Evolutionary conservation across 1,139 yeast species (phyloP).

Genomic region (Geotrichum europaeum): DNA sequence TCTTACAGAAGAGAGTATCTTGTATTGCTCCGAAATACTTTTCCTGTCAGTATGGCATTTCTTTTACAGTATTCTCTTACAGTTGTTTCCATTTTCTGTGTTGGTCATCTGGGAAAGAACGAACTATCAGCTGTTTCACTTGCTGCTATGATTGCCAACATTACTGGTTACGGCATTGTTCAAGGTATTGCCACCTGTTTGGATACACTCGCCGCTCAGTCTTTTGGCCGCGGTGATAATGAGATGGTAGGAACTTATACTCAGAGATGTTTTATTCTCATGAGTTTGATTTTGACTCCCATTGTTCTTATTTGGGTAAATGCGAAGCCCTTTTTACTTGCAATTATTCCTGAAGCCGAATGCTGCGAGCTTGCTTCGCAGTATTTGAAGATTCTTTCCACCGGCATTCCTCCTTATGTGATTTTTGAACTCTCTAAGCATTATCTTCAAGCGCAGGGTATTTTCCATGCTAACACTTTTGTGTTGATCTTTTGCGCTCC

Average conservation of each 20-base stretch:
- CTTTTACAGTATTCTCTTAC: constrained; percentile 76
- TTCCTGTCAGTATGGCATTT: constrained; percentile 49
- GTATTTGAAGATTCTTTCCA: constrained; percentile 57
- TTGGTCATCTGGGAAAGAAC: constrained; percentile 74
- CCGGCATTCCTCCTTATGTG: constrained; percentile 83
- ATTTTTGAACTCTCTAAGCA: constrained; percentile 78
- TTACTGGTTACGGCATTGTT: constrained; percentile 67
- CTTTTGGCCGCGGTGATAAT: constrained; percentile 49
- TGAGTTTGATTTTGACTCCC: constrained; percentile 40
- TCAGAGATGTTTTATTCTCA: constrained; percentile 51
- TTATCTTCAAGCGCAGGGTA: constrained; percentile 85
- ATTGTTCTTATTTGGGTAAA: constrained; percentile 53
- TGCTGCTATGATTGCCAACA: constrained; percentile 83
- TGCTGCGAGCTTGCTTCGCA: constrained; percentile 58
- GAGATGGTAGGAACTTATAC: constrained; percentile 53
- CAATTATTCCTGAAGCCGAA: constrained; percentile 51
- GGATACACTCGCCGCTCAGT: constrained; percentile 75
- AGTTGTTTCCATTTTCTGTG: constrained; percentile 77
- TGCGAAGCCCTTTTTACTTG: constrained; percentile 48
- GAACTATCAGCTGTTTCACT: constrained; percentile 76
- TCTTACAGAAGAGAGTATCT: constrained; percentile 26
- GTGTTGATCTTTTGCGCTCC: constrained; percentile 77
- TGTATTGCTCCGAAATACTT: constrained; percentile 35
- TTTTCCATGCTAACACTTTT: constrained; percentile 83
- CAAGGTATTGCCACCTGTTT: constrained; percentile 86